Conservation (phyloP, 371 early-diverging fungal species). For the Mycotypha africana region DNA sequence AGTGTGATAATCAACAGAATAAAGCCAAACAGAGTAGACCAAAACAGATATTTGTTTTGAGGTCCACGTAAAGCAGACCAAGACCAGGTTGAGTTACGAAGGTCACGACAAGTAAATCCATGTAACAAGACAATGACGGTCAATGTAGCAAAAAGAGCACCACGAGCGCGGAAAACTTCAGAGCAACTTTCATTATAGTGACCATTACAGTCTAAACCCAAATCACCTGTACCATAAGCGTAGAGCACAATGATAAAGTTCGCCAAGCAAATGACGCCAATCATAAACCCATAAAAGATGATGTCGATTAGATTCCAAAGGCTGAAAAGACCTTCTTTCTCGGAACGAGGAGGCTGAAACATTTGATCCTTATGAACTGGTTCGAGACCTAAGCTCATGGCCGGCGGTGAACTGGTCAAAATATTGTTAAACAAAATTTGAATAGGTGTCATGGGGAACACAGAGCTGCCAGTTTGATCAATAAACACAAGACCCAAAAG, state of each 20-base stretch:
- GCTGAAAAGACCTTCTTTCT: constrained; percentile 63
- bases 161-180: constrained; percentile 70
- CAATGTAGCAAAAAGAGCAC: constrained; percentile 62
- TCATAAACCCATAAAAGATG: constrained; percentile 66
- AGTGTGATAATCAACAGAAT: constrained; percentile 53
- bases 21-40: constrained; percentile 47
- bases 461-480: constrained; percentile 52
- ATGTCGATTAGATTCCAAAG: constrained; percentile 65
- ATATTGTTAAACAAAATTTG: constrained; percentile 91
- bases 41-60: constrained; percentile 56
- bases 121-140: constrained; percentile 64
- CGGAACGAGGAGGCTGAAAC: constrained; percentile 73
- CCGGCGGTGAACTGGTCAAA: constrained; percentile 75
- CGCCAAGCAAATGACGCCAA: constrained; percentile 59
- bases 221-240: constrained; percentile 51
- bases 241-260: constrained; percentile 67
- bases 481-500: constrained; percentile 66
- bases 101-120: constrained; percentile 69
- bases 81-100: constrained; percentile 55
- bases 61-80: constrained; percentile 32
- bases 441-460: constrained; percentile 73
- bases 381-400: constrained; percentile 83
- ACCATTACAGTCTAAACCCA: constrained; percentile 60
- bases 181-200: constrained; percentile 53
- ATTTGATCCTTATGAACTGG: constrained; percentile 76